These are phyloP conservation scores for Dillenia suffruticosa DNA, from an alignment of 164 flowering plant species.

Conservation along the genomic window DNA sequence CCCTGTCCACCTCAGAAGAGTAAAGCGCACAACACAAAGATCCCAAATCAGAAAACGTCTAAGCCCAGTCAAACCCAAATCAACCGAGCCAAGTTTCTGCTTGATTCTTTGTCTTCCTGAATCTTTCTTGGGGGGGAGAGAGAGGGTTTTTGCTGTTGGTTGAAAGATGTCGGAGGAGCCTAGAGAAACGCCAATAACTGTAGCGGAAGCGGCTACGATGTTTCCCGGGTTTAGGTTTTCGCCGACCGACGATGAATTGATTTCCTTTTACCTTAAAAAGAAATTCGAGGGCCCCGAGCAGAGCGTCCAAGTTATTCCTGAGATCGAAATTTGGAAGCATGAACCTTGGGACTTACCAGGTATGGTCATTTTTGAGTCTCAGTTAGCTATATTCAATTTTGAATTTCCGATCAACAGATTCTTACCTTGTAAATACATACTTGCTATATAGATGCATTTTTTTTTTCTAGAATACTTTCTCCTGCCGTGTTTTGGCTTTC, in stretches of 20 bases:
- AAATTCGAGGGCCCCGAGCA: conserved; percentile 48
- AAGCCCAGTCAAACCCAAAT: too few relatives aligned
- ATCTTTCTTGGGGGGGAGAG: too few relatives aligned
- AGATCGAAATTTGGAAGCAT: conserved; percentile 46
- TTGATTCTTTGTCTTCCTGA: too few relatives aligned
- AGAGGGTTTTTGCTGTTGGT: too few relatives aligned
- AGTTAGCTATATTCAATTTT: too few relatives aligned
- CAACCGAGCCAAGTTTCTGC: too few relatives aligned
- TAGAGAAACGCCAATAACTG: neutral
- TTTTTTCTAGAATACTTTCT: neutral
- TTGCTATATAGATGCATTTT: neutral
- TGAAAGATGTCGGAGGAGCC: neutral
- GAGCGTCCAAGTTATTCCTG: conserved; percentile 50
- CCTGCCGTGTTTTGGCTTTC: too few relatives aligned
- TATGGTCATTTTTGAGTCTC: conserved; percentile 3
- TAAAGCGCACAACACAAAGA: too few relatives aligned
- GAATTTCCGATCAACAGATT: neutral
- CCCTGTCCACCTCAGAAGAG: too few relatives aligned
- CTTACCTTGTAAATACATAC: neutral
- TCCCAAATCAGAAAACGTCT: too few relatives aligned
- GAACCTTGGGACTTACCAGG: conserved; percentile 90
- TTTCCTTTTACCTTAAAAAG: conserved; percentile 47
- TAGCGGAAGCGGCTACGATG: conserved; percentile 30
- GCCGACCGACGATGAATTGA: conserved; percentile 70
- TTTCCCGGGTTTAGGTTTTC: conserved; percentile 72